Conservation (phyloP, 768 basidiomycete species). For the Suillus cothurnatus region DNA sequence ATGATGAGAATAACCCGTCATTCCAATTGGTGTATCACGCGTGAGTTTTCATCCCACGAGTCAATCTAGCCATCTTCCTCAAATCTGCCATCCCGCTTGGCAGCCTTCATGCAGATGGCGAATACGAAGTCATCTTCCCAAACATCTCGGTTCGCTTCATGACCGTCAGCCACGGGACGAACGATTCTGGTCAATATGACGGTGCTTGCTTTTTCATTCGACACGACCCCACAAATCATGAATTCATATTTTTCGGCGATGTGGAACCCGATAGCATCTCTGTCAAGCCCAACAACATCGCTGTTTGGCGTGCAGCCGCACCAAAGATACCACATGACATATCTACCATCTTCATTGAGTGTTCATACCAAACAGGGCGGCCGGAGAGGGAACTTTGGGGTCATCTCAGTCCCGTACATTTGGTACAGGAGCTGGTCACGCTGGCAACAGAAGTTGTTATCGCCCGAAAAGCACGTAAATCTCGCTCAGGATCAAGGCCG, state of each 20-base stretch:
- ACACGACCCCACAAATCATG: conserved; percentile 57
- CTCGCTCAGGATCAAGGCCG: conserved; percentile 12
- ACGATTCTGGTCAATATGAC: conserved; percentile 58
- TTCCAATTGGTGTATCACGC: conserved; percentile 62
- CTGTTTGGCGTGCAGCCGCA: conserved; percentile 85
- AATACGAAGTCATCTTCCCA: conserved; percentile 53
- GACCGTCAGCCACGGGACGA: conserved; percentile 74
- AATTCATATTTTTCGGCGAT: conserved; percentile 95
- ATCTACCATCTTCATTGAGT: conserved; percentile 90
- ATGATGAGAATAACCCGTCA: conserved; percentile 62
- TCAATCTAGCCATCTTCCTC: conserved; percentile 7
- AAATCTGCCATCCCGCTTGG: conserved; percentile 15
- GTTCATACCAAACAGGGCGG: conserved; percentile 82
- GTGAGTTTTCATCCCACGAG: conserved; percentile 44
- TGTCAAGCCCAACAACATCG: conserved; percentile 55
- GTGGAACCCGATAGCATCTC: conserved; percentile 85
- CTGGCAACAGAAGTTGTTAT: conserved; percentile 71
- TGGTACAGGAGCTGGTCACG: conserved; percentile 70
- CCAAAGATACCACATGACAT: conserved; percentile 69
- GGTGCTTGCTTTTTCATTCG: conserved; percentile 87
- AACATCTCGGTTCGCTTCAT: conserved; percentile 66
- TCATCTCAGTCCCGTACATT: conserved; percentile 81
- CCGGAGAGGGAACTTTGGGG: conserved; percentile 73
- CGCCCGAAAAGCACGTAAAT: conserved; percentile 39
- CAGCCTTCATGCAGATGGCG: conserved; percentile 51